phyloP scores from a whole-genome alignment of 768 basidiomycete genomes.

The Phaffia tasmanica region DNA sequence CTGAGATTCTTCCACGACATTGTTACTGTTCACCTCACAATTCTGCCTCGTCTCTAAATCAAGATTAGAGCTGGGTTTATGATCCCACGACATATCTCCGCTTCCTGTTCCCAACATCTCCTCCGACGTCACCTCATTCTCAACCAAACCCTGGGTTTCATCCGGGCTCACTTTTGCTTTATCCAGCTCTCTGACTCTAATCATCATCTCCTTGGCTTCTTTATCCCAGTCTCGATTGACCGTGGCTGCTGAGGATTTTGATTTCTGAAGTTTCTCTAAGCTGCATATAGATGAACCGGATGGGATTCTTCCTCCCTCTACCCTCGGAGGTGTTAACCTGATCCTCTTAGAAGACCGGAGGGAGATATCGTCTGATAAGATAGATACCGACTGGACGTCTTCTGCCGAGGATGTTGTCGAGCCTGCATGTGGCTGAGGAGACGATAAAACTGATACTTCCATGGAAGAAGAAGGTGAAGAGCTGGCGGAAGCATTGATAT shows the following conservation, averaged over 20 bases:
- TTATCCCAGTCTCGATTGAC: conserved; percentile 33
- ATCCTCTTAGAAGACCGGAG: conserved; percentile 49
- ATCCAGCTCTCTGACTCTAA: conserved; percentile 30
- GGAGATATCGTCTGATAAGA: conserved; percentile 2
- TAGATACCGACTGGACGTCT: conserved; percentile 16
- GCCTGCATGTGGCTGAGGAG: conserved; percentile 11
- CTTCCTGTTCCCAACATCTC: background rate
- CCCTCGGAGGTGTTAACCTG: conserved; percentile 52
- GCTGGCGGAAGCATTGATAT: conserved; percentile 51
- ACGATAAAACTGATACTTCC: background rate
- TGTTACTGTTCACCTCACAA: background rate
- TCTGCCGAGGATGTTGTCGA: conserved; percentile 12
- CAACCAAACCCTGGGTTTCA: background rate
- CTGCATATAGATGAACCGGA: conserved; percentile 26
- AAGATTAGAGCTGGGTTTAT: background rate
- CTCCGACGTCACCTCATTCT: background rate
- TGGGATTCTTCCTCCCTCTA: conserved; percentile 17
- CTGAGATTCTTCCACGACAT: background rate
- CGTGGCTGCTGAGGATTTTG: background rate
- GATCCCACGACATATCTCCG: background rate
- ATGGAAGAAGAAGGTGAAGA: conserved; percentile 19
- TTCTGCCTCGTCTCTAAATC: background rate
- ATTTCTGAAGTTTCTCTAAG: conserved; percentile 5
- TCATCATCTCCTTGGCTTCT: conserved; percentile 34
- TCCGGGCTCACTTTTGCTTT: conserved; percentile 16